These are phyloP conservation scores for Rubia tinctorum DNA, from an alignment of 305 asterid species.

Conservation along the genomic window DNA sequence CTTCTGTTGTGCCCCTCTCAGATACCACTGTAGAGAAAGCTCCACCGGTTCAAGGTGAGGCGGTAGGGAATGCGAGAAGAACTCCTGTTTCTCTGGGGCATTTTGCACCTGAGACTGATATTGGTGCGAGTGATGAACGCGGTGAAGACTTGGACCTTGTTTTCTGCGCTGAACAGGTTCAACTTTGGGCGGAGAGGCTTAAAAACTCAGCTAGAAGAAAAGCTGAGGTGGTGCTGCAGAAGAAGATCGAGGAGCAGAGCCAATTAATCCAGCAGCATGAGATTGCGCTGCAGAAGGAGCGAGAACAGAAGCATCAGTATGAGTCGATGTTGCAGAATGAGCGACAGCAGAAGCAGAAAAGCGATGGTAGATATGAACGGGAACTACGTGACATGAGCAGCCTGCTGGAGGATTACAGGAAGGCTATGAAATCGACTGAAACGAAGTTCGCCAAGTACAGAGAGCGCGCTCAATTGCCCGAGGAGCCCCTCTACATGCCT, in stretches of 20 bases:
- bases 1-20: neutral
- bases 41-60: neutral
- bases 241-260: too few species aligned
- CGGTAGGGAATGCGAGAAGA: neutral
- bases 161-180: conserved; percentile 1
- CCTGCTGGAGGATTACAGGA: neutral
- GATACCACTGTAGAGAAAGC: neutral
- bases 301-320: neutral
- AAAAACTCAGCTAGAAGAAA: neutral
- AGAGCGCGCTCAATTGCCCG: conserved; percentile 6
- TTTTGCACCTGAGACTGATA: neutral
- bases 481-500: conserved; percentile 11
- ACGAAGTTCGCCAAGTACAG: neutral
- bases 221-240: neutral
- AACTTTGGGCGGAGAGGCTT: conserved; percentile 9
- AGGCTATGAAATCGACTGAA: neutral
- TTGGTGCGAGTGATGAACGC: neutral
- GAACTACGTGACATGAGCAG: conserved; percentile 2
- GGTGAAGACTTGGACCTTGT: conserved; percentile 14
- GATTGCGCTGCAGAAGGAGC: conserved; percentile 2
- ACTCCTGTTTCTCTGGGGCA: neutral
- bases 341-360: neutral
- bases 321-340: neutral
- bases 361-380: neutral
- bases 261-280: too few species aligned